Percentiles rank a stretch among this genome's conserved stretches.
Evolutionary conservation across 345 rosid species (phyloP).

Genomic region (Acer saccharum): DNA sequence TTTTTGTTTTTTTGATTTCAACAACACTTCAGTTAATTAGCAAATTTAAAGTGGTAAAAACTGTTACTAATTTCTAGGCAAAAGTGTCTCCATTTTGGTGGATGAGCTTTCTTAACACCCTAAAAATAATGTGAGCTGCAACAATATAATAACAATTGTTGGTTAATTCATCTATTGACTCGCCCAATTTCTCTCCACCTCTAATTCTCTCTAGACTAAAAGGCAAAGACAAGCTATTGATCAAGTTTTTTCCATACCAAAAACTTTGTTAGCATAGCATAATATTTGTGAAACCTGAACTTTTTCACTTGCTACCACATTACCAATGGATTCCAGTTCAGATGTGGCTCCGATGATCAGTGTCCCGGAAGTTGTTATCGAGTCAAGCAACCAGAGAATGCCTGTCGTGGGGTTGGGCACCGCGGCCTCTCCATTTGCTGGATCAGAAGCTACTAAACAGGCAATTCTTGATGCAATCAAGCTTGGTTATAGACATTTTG

Average conservation of each 20-base stretch:
- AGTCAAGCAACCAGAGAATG: conserved; percentile 28
- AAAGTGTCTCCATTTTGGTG: not conserved
- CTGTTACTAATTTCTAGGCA: conserved; percentile 6
- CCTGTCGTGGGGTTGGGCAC: conserved; percentile 44
- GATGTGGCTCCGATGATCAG: conserved; percentile 6
- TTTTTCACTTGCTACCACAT: not conserved
- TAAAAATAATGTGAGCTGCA: not conserved
- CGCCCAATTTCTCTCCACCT: conserved; percentile 7
- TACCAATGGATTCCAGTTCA: not conserved
- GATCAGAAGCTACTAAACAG: conserved; percentile 22
- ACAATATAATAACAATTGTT: not conserved
- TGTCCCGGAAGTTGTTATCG: conserved; percentile 29
- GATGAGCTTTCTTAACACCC: not conserved
- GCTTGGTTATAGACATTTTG: conserved; percentile 51
- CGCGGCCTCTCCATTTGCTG: conserved; percentile 27
- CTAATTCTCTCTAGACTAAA: not conserved
- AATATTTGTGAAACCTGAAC: not conserved
- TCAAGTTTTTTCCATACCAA: conserved; percentile 1
- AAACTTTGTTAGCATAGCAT: not conserved
- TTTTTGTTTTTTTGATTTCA: too few relatives aligned
- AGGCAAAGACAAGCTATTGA: not conserved
- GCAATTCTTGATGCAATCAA: conserved; percentile 43
- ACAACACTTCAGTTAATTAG: not conserved
- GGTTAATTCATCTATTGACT: conserved; percentile 3
- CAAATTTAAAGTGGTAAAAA: not conserved